Percentiles rank a stretch among this genome's conserved stretches.
Evolutionary conservation across 2,329 filamentous ascomycete species (phyloP).

Genomic region (Nemania sp.): DNA sequence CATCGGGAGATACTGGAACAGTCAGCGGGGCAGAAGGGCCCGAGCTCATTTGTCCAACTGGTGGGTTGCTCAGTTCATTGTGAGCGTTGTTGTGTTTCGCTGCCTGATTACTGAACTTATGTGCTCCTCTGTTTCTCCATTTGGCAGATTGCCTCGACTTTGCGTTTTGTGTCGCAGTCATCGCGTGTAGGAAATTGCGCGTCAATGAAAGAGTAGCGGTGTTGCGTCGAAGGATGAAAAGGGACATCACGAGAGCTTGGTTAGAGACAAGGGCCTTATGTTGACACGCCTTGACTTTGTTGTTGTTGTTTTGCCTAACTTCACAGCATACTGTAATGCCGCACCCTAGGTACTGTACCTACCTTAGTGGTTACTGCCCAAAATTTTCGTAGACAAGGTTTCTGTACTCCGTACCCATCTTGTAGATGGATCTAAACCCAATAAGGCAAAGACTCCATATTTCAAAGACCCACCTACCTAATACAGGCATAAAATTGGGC

Average conservation of each 20-base stretch:
- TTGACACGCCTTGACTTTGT: constrained; percentile 9
- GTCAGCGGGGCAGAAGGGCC: constrained; percentile 8
- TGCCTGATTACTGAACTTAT: constrained; percentile 2
- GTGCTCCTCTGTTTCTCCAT: constrained; percentile 14
- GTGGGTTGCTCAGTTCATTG: constrained; percentile 2
- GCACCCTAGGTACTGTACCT: background rate
- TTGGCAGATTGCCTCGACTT: constrained; percentile 14
- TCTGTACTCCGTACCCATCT: no score
- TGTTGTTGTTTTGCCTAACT: constrained; percentile 2
- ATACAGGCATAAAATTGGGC: no score
- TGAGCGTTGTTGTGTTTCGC: background rate
- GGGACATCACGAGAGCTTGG: constrained; percentile 7
- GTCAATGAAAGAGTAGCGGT: constrained; percentile 5
- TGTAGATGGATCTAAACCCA: no score
- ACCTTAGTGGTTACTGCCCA: background rate
- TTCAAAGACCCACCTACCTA: no score
- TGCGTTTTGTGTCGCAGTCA: constrained; percentile 4
- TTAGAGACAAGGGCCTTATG: background rate
- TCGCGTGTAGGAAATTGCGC: constrained; percentile 11
- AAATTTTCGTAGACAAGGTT: no score
- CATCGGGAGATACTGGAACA: background rate
- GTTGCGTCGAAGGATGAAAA: constrained; percentile 8
- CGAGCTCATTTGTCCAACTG: background rate
- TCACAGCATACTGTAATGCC: no score
- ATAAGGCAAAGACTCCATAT: no score